Conservation (phyloP, 371 early-diverging fungal species). For the Mortierella sp. region DNA sequence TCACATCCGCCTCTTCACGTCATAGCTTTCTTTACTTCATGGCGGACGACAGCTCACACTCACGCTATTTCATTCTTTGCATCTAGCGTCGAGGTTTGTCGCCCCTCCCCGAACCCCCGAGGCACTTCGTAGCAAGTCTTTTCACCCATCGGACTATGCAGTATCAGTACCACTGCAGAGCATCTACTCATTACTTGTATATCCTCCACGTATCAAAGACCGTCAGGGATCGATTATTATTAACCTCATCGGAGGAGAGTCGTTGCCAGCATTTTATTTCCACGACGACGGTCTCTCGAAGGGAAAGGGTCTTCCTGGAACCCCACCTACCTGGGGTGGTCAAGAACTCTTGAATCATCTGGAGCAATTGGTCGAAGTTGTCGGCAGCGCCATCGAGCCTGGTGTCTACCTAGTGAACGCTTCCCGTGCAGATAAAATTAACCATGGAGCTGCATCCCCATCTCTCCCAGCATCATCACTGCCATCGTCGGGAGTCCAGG, state of each 20-base stretch:
- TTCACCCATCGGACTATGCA: constrained; percentile 62
- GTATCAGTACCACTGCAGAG: constrained; percentile 62
- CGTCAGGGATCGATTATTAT: constrained; percentile 67
- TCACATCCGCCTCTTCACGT: no score
- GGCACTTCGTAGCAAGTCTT: constrained; percentile 40
- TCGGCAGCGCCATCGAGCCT: constrained; percentile 53
- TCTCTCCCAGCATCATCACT: constrained; percentile 21
- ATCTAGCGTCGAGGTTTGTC: constrained; percentile 31
- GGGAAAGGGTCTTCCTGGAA: constrained; percentile 19
- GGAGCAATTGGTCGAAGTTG: constrained; percentile 49
- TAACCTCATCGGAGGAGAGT: constrained; percentile 63
- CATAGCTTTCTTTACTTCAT: no score
- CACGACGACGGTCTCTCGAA: constrained; percentile 62
- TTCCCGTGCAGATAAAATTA: constrained; percentile 52
- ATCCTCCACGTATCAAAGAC: constrained; percentile 66
- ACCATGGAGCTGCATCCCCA: constrained; percentile 48
- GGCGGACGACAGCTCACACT: not conserved
- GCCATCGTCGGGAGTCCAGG: not conserved
- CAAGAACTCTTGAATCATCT: constrained; percentile 54
- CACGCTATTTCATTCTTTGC: not conserved
- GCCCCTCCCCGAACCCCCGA: constrained; percentile 48
- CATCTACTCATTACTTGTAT: constrained; percentile 59
- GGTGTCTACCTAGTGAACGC: constrained; percentile 56
- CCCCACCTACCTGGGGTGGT: constrained; percentile 37
- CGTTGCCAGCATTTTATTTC: constrained; percentile 67